Percentiles rank a stretch among this genome's conserved stretches.
Conservation (phyloP, 805 yeast genomes). For the Starmerella geochares region DNA sequence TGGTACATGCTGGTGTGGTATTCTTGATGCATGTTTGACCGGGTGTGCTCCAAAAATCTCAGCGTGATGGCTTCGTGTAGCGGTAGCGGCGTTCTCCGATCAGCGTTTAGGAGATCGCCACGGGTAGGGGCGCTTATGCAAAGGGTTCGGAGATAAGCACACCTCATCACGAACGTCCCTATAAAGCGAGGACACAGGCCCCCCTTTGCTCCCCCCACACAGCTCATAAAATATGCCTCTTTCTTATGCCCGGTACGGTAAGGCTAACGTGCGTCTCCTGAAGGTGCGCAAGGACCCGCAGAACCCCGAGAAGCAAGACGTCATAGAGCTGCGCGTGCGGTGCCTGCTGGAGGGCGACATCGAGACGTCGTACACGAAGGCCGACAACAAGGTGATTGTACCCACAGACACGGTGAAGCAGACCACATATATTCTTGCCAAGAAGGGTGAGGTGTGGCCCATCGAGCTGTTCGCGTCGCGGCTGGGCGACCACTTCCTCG, state of each 20-base stretch:
- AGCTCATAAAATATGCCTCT: constrained; percentile 18
- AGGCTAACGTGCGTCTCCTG: constrained; percentile 83
- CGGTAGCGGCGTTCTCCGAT: background rate
- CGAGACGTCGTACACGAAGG: constrained; percentile 72
- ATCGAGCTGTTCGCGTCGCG: constrained; percentile 82
- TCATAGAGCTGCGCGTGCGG: constrained; percentile 74
- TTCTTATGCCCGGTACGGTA: constrained; percentile 50
- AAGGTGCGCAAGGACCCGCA: constrained; percentile 72
- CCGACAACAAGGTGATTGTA: constrained; percentile 79
- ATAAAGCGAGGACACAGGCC: background rate
- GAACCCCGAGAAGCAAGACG: constrained; percentile 66
- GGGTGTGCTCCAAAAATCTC: too few relatives aligned
- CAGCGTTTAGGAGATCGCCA: background rate
- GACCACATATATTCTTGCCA: constrained; percentile 75
- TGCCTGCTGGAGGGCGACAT: constrained; percentile 68
- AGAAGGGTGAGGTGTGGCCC: constrained; percentile 76
- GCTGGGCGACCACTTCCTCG: constrained; percentile 68
- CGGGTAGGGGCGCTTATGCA: constrained; percentile 7
- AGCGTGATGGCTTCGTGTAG: too few relatives aligned
- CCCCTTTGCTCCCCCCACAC: background rate
- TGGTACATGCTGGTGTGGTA: background rate
- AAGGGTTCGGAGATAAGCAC: background rate
- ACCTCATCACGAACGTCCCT: background rate
- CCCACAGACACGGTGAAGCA: constrained; percentile 93
- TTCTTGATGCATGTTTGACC: background rate